Base-by-base conservation (phyloP, 139 green algal species). In the Chlorella sp. region DNA sequence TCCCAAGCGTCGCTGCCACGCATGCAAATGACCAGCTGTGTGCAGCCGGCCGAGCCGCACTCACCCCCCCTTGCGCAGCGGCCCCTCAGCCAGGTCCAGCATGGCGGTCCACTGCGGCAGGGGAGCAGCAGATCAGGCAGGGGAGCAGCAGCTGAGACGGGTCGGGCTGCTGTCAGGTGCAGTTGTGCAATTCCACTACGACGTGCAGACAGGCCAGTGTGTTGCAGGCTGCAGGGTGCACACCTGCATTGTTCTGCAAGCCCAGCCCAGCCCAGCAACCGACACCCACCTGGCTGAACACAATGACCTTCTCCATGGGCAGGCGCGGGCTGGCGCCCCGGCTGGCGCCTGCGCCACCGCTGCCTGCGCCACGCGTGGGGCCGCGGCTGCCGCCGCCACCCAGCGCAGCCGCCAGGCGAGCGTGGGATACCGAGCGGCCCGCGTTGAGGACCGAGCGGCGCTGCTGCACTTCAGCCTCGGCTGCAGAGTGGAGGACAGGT, bases 21-120 rank as follows among this genome's bases (percentile, higher is more conserved):
- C n/a, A n/a, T n/a, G n/a, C n/a, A n/a, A n/a, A n/a, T n/a, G n/a
- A n/a, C n/a, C n/a, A n/a, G n/a, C n/a, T n/a, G n/a, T n/a, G n/a
- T n/a, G n/a, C n/a, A n/a, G n/a, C n/a, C n/a, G n/a, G n/a, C n/a
- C n/a, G n/a, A 9, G 70, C 38, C 25, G 70, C 70, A 38, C 81
- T 71, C 81, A 93, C 80, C 85, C 82, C 25, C 83, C 83, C 9
- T 78, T 78, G 13, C 85, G 69, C 57, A 98, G 88, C 15, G 89
- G 89, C n/a, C 84, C 80, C 88, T 98, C 95, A 67, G 98, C 64
- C 68, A 99, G 88, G 83, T 99, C 94, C 44, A 99, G 85, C 94
- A 98, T 98, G 84, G 84, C 72, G 2, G 94, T 98, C 95, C 95
- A 99, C 90, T 99, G 51, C 9, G 51, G 51, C 51, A 60, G 13